Evolutionary conservation across 2,329 filamentous ascomycete genomes (phyloP), one percentile per base, ranked within the genome.

Genomic region (Phyllosticta citriasiana): DNA sequence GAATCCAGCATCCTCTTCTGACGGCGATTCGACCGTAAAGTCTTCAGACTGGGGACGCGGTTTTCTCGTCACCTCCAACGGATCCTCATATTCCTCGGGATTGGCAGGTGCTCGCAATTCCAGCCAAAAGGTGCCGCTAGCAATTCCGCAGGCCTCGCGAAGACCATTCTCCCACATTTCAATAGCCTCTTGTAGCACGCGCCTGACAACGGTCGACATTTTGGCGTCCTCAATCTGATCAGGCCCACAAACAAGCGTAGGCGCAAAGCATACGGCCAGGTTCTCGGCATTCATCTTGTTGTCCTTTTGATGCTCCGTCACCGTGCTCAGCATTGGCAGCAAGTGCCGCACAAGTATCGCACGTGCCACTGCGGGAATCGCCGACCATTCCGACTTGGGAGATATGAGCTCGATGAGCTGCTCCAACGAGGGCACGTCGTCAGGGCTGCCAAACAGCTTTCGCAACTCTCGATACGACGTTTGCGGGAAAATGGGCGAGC

Each of bases 281-380:
- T 83, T 83, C 55, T 78, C 77, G 0, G 80, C 68, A 3, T 73
- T 79, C 81, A 84, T 84, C 65, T 81, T 82, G 70, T 83, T 84
- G 55, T 74, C 64, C n/a, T 76, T 68, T 57, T 77, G 71, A 33
- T 77, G 73, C 25, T 71, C 70, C 8, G 80, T 72, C 3, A 83
- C 76, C 1, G 72, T 68, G 24, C 75, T 75, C 1, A 83, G 71
- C n/a, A 83, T 67, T 1, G 81, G 81, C 9, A 84, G 69, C 10
- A 83, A 70, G 68, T 84, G 81, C 53, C 78, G 70, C 3, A 74
- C 74, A 3, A 82, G 64, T 19, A 83, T 77, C 60, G 79, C 73
- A 26, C 80, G 74, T 3, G 78, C 78, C 2, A 73, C 73, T 5
- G 68, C 66, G 10, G 77, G 76, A 9, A 82, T 67, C 33, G 77